Evolutionary conservation across 495 filamentous ascomycete genomes (phyloP), one percentile per base, ranked within the genome.

Genomic region (Sporormia fimetaria): DNA sequence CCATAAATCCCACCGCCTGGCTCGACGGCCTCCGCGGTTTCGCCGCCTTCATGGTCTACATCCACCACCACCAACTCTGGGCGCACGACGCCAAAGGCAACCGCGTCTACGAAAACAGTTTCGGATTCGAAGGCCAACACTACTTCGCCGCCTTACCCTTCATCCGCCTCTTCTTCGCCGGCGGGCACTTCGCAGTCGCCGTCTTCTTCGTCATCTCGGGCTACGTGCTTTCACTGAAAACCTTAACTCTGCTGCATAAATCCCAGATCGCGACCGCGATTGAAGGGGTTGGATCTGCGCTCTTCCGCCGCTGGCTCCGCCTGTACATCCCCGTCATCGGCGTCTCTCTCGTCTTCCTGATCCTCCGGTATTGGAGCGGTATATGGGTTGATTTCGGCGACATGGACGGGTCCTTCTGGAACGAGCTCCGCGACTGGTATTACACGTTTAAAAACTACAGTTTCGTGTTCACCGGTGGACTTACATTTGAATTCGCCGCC

Each of bases 151-250:
- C 81, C 56, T 58, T 81, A n/a, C 79, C 79, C 3, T 68, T 77
- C 42, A 18, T 81, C 3, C 72, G 78, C 33, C 10, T 30, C 18
- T 57, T 82, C 40, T 53, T 81, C 12, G 74, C 73, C 48, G 74
- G 74, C 6, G 78, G 76, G 18, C 73, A 75, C 40, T 75, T 78
- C 37, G 80, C 80, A 71, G 79, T 84, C 5, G 69, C 77, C 56
- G 73, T 81, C 36, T 83, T 84, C 65, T 83, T 82, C 60, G 71
- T 81, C 46, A 76, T 84, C 34, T 81, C 76, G 5, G 78, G 79
- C 49, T 81, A 78, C 48, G 78, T 76, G 0, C 64, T 83, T 7
- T 76, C 76, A 11, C 72, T 74, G 46, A 78, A 80, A 45, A 69
- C 78, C 0, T 52, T 83, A 26, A 69, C 69, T 41, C 59, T 64